These are phyloP conservation scores for Durusdinium trenchii DNA, from an alignment of 73 alveolate species.

Conservation along the genomic window DNA sequence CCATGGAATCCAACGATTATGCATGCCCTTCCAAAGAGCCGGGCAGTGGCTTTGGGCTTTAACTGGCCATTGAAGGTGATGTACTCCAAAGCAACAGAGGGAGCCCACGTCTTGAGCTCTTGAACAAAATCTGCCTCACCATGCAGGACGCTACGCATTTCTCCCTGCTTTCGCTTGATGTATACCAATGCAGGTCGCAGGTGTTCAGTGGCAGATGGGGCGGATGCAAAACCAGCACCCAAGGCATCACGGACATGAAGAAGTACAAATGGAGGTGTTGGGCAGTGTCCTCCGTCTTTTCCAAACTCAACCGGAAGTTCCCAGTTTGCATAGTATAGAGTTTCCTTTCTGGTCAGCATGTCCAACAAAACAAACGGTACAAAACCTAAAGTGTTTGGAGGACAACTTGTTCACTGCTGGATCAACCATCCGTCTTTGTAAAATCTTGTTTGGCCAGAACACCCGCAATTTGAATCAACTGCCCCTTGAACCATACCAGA, in stretches of 20 bases:
- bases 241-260: background rate
- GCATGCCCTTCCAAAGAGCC: constrained; percentile 56
- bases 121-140: background rate
- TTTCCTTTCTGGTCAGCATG: constrained; percentile 2
- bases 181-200: background rate
- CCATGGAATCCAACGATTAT: constrained; percentile 69
- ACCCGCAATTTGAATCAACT: too few species aligned
- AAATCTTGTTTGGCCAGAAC: too few species aligned
- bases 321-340: constrained; percentile 55
- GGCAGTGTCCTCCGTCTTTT: constrained; percentile 80
- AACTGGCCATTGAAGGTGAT: constrained; percentile 32
- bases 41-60: constrained; percentile 45
- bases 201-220: background rate
- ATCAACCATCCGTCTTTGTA: too few species aligned
- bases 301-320: constrained; percentile 43
- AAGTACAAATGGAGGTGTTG: constrained; percentile 38
- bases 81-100: background rate
- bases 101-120: constrained; percentile 5
- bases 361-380: too few species aligned
- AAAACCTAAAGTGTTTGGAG: too few species aligned
- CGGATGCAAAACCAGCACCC: background rate
- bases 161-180: constrained; percentile 79
- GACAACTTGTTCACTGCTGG: too few species aligned
- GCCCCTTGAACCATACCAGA: too few species aligned
- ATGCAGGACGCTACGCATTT: constrained; percentile 70